Conservation (phyloP, 2,329 filamentous ascomycete genomes). For the Teratosphaeria destructans region DNA sequence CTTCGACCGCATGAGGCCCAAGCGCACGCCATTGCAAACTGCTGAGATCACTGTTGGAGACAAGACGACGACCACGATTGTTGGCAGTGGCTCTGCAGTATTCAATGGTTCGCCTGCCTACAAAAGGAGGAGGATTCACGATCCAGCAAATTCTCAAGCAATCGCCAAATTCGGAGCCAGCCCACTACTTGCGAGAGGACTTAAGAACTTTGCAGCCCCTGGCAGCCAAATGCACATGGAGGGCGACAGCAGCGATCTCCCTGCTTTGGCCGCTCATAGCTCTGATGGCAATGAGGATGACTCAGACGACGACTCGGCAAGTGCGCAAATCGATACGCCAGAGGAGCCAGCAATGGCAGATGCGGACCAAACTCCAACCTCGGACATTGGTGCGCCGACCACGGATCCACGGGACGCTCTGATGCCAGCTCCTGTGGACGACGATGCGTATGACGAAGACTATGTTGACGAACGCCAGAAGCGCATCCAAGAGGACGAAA, state of each 20-base stretch:
- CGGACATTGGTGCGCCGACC: slow-evolving; percentile 1
- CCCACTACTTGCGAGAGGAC: slow-evolving; percentile 28
- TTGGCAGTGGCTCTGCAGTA: slow-evolving; percentile 42
- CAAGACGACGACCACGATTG: slow-evolving; percentile 50
- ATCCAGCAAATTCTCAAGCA: slow-evolving; percentile 26
- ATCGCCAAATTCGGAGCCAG: slow-evolving; percentile 38
- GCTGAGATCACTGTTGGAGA: slow-evolving; percentile 68
- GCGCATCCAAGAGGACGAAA: slow-evolving; percentile 39
- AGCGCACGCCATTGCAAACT: slow-evolving; percentile 50
- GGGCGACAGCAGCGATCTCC: slow-evolving; percentile 12
- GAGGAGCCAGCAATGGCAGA: not conserved
- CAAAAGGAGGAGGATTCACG: slow-evolving; percentile 37
- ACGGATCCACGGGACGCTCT: slow-evolving; percentile 16
- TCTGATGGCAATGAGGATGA: slow-evolving; percentile 19
- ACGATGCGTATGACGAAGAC: slow-evolving; percentile 30
- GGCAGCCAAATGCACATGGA: slow-evolving; percentile 32
- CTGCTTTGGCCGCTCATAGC: slow-evolving; percentile 8
- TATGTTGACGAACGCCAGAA: slow-evolving; percentile 48
- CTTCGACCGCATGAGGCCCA: slow-evolving; percentile 55
- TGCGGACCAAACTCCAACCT: not conserved
- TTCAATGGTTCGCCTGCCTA: slow-evolving; percentile 25
- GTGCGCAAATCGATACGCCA: not conserved
- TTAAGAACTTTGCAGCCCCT: slow-evolving; percentile 46
- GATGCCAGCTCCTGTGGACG: slow-evolving; percentile 14
- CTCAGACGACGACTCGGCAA: not conserved